Evolutionary conservation across 2,329 filamentous ascomycete genomes (phyloP), one percentile per base, ranked within the genome.

Genomic region (Microascus cirrosus): DNA sequence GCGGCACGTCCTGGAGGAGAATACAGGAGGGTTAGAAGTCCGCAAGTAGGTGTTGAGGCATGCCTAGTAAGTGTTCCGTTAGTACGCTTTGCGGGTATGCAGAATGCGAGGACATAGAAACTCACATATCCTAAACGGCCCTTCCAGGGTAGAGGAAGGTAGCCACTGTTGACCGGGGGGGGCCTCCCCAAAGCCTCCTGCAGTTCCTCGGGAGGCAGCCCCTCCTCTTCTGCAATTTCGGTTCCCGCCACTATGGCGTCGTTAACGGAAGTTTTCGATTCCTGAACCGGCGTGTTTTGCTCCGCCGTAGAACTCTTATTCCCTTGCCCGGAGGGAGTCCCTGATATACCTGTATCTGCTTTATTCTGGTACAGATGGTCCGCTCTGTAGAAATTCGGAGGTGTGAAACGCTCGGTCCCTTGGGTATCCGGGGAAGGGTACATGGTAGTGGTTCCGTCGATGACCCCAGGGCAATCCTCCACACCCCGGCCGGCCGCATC

Each of bases 11-110:
- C 93, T 83, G 0, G 93, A 96, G 62, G 86, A 89, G 70, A 96
- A 97, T 1, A 97, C 84, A 0, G 93, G 85, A 8, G 90, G 89
- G 61, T 85, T 93, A 1, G 89, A 84, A 56, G 82, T 80, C 52
- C 93, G 86, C 1, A 97, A 78, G 69, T 96, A 96, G 0, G 93
- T 97, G 68, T 95, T 95, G 18, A 97, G 74, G 67, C 92, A 96
- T 12, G 93, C 91, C 89, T 81, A 58, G 2, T 2, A 2, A 32
- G 24, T 10, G 58, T 63, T 56, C 53, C 57, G 13, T 59, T 32
- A 50, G 58, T 55, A 57, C 60, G 57, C 20, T 56, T 22, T 20
- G 6, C 12, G 5, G 10, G 20, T 50, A 2, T 45, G 15, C 7
- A 39, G 15, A 22, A 22, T 57, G 60, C 34, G 24, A 25, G 20